phyloP scores from a whole-genome alignment of 2,329 filamentous ascomycete species.

The Aureobasidium musti region DNA sequence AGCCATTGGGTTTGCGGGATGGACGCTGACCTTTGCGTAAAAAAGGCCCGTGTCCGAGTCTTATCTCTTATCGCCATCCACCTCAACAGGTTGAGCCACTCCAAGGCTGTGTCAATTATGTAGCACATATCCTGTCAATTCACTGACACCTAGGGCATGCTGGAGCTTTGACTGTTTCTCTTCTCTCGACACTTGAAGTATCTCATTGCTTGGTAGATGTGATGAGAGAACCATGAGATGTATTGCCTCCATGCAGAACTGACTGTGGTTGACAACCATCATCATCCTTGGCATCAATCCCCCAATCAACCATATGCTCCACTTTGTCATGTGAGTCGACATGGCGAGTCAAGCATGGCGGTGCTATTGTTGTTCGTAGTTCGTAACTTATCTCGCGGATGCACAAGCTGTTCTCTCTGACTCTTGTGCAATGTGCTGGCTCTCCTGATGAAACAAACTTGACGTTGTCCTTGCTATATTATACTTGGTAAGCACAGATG shows the following conservation, averaged over 20 bases:
- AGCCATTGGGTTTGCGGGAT: constrained; percentile 13
- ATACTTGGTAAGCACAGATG: no score
- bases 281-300: background rate
- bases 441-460: background rate
- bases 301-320: background rate
- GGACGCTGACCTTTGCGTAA: constrained; percentile 21
- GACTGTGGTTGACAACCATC: background rate
- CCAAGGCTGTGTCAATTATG: background rate
- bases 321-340: background rate
- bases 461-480: background rate
- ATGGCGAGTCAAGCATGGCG: background rate
- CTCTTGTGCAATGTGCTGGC: background rate
- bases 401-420: background rate
- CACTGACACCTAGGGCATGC: background rate
- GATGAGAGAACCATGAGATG: background rate
- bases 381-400: background rate
- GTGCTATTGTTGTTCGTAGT: background rate
- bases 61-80: background rate
- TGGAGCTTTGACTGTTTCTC: background rate
- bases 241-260: no score
- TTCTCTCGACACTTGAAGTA: no score
- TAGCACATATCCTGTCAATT: background rate
- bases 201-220: background rate
- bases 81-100: background rate
- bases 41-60: background rate